Conservation (phyloP, 805 yeast genomes). For the Candida nonsorbophila region DNA sequence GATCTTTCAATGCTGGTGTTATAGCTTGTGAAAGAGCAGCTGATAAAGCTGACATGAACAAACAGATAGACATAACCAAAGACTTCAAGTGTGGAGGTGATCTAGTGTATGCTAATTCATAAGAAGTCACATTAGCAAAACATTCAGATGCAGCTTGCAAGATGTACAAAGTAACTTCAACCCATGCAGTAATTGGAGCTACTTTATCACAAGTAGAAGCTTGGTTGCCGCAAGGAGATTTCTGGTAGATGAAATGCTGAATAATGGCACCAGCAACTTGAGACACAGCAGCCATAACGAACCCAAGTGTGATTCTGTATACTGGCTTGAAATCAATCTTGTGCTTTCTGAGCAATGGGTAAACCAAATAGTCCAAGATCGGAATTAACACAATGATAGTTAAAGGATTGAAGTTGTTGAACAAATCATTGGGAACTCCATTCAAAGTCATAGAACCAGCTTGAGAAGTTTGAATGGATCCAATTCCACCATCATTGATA, state of each 20-base stretch:
- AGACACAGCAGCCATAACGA: conserved; percentile 40
- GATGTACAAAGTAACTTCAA: conserved; percentile 7
- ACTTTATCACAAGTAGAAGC: conserved; percentile 31
- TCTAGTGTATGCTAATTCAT: conserved; percentile 50
- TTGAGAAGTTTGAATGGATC: conserved; percentile 45
- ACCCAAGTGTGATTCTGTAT: conserved; percentile 43
- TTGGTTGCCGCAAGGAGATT: conserved; percentile 48
- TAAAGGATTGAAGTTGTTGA: conserved; percentile 50
- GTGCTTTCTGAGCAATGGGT: conserved; percentile 41
- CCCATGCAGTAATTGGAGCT: conserved; percentile 27
- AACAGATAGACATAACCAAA: conserved; percentile 40
- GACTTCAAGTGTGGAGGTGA: conserved; percentile 48
- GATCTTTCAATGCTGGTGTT: conserved; percentile 37
- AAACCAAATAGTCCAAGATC: conserved; percentile 41
- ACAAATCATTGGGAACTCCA: conserved; percentile 54
- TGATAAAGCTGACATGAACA: conserved; percentile 15
- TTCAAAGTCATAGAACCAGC: conserved; percentile 49
- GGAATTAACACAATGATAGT: conserved; percentile 50
- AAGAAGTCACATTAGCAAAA: conserved; percentile 46
- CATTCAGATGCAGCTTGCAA: conserved; percentile 47
- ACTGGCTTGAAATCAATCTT: conserved; percentile 39
- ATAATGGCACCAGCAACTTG: conserved; percentile 47
- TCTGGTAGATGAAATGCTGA: conserved; percentile 42
- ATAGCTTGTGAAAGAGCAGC: conserved; percentile 25
- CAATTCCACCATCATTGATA: conserved; percentile 45